A percentile compares a stretch with the other conserved stretches of the same genome.
Evolutionary conservation across 2,329 filamentous ascomycete species (phyloP).

Genomic region (Scleromitrula shiraiana): DNA sequence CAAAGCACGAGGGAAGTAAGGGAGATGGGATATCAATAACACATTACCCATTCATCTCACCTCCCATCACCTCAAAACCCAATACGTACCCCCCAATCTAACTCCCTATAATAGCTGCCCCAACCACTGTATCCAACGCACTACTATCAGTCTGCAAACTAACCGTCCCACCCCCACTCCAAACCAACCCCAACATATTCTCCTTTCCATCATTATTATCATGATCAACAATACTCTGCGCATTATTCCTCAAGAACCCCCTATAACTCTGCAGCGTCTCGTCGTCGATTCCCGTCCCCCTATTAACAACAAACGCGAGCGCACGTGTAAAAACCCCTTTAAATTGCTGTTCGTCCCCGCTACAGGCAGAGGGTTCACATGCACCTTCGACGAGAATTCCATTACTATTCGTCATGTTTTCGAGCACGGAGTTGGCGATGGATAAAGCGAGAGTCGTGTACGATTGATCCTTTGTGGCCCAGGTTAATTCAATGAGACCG

Average conservation of each 20-base stretch:
- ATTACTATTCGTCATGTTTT: constrained; percentile 35
- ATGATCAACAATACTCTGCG: not conserved
- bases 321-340: constrained; percentile 66
- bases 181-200: constrained; percentile 6
- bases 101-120: not conserved
- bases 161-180: not conserved
- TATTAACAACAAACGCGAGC: constrained; percentile 46
- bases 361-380: constrained; percentile 41
- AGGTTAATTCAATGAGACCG: constrained; percentile 49
- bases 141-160: constrained; percentile 7
- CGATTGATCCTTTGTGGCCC: constrained; percentile 35
- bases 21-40: too few species aligned
- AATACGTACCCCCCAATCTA: not conserved
- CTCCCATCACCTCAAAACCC: too few species aligned
- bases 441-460: constrained; percentile 42
- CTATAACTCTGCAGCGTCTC: not conserved
- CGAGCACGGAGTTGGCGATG: constrained; percentile 47
- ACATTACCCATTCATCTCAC: not conserved
- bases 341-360: constrained; percentile 52
- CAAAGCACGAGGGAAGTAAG: too few species aligned
- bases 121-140: constrained; percentile 9
- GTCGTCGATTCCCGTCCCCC: constrained; percentile 8
- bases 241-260: constrained; percentile 1
- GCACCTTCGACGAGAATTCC: constrained; percentile 42
- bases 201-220: not conserved